These are phyloP conservation scores for Salix viminalis DNA, from an alignment of 345 rosid species.

Conservation along the genomic window DNA sequence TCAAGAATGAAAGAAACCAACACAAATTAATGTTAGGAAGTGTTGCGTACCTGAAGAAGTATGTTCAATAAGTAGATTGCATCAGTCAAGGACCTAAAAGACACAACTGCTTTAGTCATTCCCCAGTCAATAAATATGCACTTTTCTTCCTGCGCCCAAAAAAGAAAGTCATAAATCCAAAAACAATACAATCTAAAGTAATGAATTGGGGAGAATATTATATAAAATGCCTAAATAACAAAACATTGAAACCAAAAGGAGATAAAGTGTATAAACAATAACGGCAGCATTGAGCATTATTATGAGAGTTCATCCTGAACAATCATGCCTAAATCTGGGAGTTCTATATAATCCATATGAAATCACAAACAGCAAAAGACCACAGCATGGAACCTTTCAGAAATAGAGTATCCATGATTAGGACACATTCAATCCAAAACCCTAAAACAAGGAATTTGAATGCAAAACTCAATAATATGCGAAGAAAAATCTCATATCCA, in stretches of 20 bases:
- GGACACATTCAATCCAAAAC: background rate
- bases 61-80: conserved; percentile 60
- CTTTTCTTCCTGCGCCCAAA: conserved; percentile 42
- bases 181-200: background rate
- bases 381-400: background rate
- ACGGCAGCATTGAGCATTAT: background rate
- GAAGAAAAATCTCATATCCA: too few relatives aligned
- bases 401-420: background rate
- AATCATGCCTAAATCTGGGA: background rate
- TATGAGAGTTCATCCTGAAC: background rate
- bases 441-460: background rate
- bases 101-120: conserved; percentile 41
- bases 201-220: background rate
- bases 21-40: background rate
- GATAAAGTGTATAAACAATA: background rate
- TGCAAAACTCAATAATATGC: too few relatives aligned
- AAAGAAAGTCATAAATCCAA: conserved; percentile 2
- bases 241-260: background rate
- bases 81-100: conserved; percentile 59
- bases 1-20: conserved; percentile 1
- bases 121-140: conserved; percentile 54
- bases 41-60: conserved; percentile 67
- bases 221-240: background rate
- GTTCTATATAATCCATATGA: background rate
- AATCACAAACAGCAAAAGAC: background rate